phyloP scores from a whole-genome alignment of 257 asterid genomes.

The Capsicum rhomboideum region DNA sequence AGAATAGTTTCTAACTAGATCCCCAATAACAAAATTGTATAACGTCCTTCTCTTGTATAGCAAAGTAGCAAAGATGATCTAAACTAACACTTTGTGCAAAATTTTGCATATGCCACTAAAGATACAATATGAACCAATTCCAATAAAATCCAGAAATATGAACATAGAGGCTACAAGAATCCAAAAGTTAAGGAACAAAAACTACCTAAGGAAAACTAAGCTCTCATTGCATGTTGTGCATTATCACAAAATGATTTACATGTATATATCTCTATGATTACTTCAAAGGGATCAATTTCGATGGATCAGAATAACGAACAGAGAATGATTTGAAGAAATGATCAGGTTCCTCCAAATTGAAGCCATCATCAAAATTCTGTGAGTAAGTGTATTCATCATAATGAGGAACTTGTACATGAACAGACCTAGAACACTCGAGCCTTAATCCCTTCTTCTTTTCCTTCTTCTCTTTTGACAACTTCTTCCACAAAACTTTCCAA shows the following conservation, averaged over 20 bases:
- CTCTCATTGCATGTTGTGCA: neutral
- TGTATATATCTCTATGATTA: neutral
- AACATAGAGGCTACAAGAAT: neutral
- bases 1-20: no score
- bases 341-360: constrained; percentile 6
- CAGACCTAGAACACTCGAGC: neutral
- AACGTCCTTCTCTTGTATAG: no score
- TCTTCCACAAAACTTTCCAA: constrained; percentile 19
- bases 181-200: neutral
- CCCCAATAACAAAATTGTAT: no score
- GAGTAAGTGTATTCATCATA: constrained; percentile 5
- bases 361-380: constrained; percentile 17
- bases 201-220: neutral
- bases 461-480: neutral
- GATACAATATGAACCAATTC: neutral
- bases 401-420: constrained; percentile 1
- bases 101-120: no score
- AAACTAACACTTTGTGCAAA: no score
- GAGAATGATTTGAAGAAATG: constrained; percentile 14
- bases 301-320: constrained; percentile 18
- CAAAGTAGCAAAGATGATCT: no score
- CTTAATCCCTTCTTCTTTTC: neutral
- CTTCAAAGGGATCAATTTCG: neutral
- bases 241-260: neutral
- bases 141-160: neutral